A percentile compares a stretch with the other conserved stretches of the same genome.
Conservation (phyloP, 208 protist species). For the Leishmania turanica region DNA sequence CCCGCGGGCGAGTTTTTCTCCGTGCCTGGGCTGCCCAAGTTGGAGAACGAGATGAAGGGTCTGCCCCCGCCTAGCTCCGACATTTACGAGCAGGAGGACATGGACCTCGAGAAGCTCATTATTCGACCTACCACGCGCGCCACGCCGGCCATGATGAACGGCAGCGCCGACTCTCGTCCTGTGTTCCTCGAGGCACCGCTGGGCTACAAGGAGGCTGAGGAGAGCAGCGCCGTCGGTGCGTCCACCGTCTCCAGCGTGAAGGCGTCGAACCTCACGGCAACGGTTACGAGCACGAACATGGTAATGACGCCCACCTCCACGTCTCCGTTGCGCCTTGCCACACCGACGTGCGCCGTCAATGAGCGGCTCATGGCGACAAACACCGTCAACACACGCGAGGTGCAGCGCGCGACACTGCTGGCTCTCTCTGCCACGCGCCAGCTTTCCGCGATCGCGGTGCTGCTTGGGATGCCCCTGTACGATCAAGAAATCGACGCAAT, state of each 20-base stretch:
- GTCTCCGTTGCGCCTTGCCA: slow-evolving; percentile 24
- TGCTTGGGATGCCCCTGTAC: slow-evolving; percentile 61
- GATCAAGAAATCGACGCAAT: slow-evolving; percentile 39
- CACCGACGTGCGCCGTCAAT: slow-evolving; percentile 35
- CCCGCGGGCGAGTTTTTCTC: slow-evolving; percentile 59
- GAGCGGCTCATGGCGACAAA: slow-evolving; percentile 23
- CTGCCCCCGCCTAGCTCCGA: slow-evolving; percentile 66
- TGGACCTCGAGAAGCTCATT: slow-evolving; percentile 55
- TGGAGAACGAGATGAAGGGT: slow-evolving; percentile 67
- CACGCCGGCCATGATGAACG: slow-evolving; percentile 34
- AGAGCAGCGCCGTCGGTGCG: background rate
- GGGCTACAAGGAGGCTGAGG: slow-evolving; percentile 13
- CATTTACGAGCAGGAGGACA: slow-evolving; percentile 75
- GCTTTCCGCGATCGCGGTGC: slow-evolving; percentile 47
- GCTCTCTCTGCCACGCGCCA: slow-evolving; percentile 53
- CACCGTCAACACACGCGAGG: slow-evolving; percentile 31
- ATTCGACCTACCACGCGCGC: slow-evolving; percentile 58
- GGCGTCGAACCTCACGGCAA: slow-evolving; percentile 16
- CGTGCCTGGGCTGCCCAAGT: slow-evolving; percentile 70
- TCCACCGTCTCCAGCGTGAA: slow-evolving; percentile 11
- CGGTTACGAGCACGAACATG: slow-evolving; percentile 33
- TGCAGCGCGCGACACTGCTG: slow-evolving; percentile 54
- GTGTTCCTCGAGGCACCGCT: slow-evolving; percentile 47
- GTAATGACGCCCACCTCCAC: slow-evolving; percentile 21
- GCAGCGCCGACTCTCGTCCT: slow-evolving; percentile 17